Conservation (phyloP, 306 rosid species). For the Quercus wislizeni region DNA sequence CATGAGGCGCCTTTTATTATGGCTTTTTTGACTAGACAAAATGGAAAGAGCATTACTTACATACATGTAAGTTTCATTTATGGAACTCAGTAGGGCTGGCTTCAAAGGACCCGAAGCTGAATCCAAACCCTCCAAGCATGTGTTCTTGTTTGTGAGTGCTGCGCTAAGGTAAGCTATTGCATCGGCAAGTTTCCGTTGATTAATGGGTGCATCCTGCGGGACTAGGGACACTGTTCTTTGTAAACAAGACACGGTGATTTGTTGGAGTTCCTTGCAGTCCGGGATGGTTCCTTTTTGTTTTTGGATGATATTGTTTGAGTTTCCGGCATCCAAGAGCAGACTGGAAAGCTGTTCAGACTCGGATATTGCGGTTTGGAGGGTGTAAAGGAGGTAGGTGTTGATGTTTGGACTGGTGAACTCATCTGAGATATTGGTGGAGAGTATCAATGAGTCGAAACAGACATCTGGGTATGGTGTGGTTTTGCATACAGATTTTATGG, state of each 20-base stretch:
- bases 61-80: conserved; percentile 45
- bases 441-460: conserved; percentile 58
- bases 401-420: conserved; percentile 49
- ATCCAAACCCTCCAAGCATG: conserved; percentile 79
- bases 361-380: conserved; percentile 54
- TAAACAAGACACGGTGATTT: conserved; percentile 47
- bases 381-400: conserved; percentile 48
- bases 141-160: conserved; percentile 77
- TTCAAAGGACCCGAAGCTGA: conserved; percentile 68
- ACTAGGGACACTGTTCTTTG: conserved; percentile 49
- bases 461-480: conserved; percentile 50
- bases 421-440: conserved; percentile 42
- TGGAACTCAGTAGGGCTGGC: conserved; percentile 44
- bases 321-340: conserved; percentile 36
- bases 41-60: conserved; percentile 68
- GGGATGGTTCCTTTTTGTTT: conserved; percentile 62
- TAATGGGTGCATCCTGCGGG: conserved; percentile 1
- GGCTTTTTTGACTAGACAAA: conserved; percentile 34
- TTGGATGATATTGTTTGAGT: conserved; percentile 41
- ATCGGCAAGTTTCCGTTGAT: conserved; percentile 31
- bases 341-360: conserved; percentile 58
- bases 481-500: conserved; percentile 53
- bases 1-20: conserved; percentile 38
- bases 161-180: conserved; percentile 79
- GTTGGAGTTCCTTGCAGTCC: conserved; percentile 76